Base-by-base conservation (phyloP, 208 protist genomes). In the Trypanosoma theileri region DNA sequence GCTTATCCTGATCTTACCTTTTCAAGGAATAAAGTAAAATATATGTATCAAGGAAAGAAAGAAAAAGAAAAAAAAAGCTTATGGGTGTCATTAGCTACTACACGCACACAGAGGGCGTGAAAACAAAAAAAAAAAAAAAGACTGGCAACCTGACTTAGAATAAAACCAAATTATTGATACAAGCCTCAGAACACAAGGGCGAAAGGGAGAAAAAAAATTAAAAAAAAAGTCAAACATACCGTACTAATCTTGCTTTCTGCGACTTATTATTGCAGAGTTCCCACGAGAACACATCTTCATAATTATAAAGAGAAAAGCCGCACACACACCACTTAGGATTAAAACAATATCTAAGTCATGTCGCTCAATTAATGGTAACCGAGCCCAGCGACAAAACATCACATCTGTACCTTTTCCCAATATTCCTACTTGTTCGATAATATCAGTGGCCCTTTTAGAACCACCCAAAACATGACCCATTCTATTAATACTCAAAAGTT, bases 381-480 rank as follows among this genome's bases (percentile, higher is more conserved):
- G 59, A 19, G 41, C 31, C 21, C 4, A 56, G 21, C 10, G 56
- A 40, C 58, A 69, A 22, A 77, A 69, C 55, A 77, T 67, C 52
- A 54, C 61, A n/a, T 45, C 19, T 62, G 66, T 63, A 26, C 55
- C n/a, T 48, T 41, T 52, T 16, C 69, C 80, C 0, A 84, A 13
- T 21, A 53, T 28, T 3, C 64, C 66, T 0, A 51, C 59, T 1
- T 79, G 60, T 55, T 89, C 76, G 9, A 81, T 41, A 35, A 84
- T 53, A 28, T 84, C 71, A 22, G 75, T 52, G 24, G 77, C 77
- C 44, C 57, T 76, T 53, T 69, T 40, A 16, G 83, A 55, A n/a
- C 80, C 83, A 11, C 83, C 83, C 42, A 84, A 59, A 17, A 80
- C 24, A 65, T 69, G 70, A 11, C 76, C 69, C 71, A 82, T 66